These are phyloP conservation scores for Tagetes erecta DNA, from an alignment of 129 eudicot species.

Conservation along the genomic window DNA sequence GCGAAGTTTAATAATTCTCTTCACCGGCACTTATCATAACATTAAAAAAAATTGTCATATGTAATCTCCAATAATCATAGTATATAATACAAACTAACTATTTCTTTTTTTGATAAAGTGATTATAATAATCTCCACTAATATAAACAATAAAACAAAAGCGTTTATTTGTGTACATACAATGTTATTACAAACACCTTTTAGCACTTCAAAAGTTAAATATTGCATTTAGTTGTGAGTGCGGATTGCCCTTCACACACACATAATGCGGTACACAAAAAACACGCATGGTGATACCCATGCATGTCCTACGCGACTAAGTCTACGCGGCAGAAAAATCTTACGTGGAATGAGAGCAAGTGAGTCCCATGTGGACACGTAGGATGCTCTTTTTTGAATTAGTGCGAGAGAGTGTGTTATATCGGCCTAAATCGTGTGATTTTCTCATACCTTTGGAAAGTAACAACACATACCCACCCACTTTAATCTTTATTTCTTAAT, in stretches of 20 bases:
- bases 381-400: background rate
- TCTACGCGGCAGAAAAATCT: conserved; percentile 2
- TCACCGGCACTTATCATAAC: too few relatives aligned
- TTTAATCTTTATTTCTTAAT: background rate
- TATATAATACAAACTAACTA: background rate
- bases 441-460: conserved; percentile 23
- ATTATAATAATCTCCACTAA: background rate
- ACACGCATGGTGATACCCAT: background rate
- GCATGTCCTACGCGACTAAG: background rate
- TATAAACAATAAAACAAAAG: background rate
- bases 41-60: too few relatives aligned
- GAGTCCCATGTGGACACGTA: conserved; percentile 17
- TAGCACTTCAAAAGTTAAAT: background rate
- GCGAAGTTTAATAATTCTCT: too few relatives aligned
- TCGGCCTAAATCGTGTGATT: conserved; percentile 8
- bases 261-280: conserved; percentile 18
- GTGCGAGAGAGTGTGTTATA: conserved; percentile 19
- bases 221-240: background rate
- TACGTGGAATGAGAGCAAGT: conserved; percentile 18
- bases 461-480: conserved; percentile 22
- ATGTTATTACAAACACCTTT: background rate
- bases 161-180: background rate
- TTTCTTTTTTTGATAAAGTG: background rate
- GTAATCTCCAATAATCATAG: background rate
- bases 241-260: background rate